Conservation (phyloP, 352 stramenopile species). For the Globisporangium canariense region DNA sequence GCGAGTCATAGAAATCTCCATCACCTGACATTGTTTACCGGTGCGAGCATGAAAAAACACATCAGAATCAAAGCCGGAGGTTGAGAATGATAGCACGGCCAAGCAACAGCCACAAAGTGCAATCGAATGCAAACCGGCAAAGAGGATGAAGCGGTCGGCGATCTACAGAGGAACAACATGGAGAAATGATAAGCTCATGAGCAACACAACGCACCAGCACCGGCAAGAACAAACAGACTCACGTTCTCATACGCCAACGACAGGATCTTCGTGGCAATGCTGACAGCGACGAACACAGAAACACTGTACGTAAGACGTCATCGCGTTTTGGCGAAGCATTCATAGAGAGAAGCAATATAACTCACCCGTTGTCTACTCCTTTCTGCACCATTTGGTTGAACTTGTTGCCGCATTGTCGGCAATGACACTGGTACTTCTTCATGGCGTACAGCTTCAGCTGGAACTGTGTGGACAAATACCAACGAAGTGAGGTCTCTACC, state of each 20-base stretch:
- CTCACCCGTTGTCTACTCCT: constrained; percentile 85
- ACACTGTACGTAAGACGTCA: not conserved
- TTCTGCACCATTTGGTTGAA: constrained; percentile 84
- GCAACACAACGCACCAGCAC: constrained; percentile 9
- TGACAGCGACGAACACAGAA: constrained; percentile 18
- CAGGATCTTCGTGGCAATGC: constrained; percentile 85
- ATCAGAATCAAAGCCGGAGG: not conserved
- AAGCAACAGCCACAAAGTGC: not conserved
- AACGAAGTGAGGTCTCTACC: not conserved
- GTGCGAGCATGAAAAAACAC: constrained; percentile 6
- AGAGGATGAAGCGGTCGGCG: constrained; percentile 78
- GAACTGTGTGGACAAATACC: constrained; percentile 37
- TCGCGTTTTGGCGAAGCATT: not conserved
- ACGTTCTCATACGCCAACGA: constrained; percentile 85
- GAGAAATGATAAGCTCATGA: not conserved
- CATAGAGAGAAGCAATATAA: not conserved
- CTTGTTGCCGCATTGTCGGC: constrained; percentile 47
- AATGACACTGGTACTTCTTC: constrained; percentile 81
- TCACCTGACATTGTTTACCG: constrained; percentile 37
- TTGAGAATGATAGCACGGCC: not conserved
- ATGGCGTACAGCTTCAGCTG: constrained; percentile 83
- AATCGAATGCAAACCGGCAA: constrained; percentile 44
- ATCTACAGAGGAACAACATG: constrained; percentile 31
- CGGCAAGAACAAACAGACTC: constrained; percentile 10
- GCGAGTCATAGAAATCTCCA: constrained; percentile 84